phyloP scores from a whole-genome alignment of 176 grass and related monocot species.

The Rhynchospora tenuis region DNA sequence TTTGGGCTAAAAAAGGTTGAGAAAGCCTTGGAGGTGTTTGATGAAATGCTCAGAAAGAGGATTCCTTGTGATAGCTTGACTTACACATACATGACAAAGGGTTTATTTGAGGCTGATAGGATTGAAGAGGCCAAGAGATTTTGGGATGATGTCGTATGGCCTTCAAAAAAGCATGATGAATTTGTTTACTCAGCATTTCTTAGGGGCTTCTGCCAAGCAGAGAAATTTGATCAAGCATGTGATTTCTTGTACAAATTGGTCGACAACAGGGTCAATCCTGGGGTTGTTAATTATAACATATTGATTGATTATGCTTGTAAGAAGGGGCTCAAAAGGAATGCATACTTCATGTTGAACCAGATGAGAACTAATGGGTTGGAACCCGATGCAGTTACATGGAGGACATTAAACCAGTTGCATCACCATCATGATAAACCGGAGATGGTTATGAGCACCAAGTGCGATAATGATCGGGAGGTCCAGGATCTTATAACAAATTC shows the following conservation, averaged over 20 bases:
- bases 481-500: slow-evolving; percentile 16
- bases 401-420: slow-evolving; percentile 71
- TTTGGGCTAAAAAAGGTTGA: slow-evolving; percentile 38
- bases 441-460: neutral
- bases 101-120: slow-evolving; percentile 37
- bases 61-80: slow-evolving; percentile 38
- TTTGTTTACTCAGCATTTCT: slow-evolving; percentile 71
- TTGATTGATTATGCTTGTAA: slow-evolving; percentile 63
- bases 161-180: slow-evolving; percentile 68
- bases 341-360: slow-evolving; percentile 55
- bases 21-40: slow-evolving; percentile 47
- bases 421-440: slow-evolving; percentile 7
- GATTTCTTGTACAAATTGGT: slow-evolving; percentile 83
- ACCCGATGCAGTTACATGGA: slow-evolving; percentile 76
- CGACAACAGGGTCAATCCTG: slow-evolving; percentile 40
- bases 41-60: slow-evolving; percentile 47
- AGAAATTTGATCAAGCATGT: slow-evolving; percentile 70
- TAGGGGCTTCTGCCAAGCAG: slow-evolving; percentile 46
- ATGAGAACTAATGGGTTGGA: slow-evolving; percentile 73
- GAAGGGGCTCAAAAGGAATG: slow-evolving; percentile 49
- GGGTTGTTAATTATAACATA: slow-evolving; percentile 79
- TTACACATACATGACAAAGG: slow-evolving; percentile 48
- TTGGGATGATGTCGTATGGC: slow-evolving; percentile 77
- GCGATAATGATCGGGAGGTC: neutral
- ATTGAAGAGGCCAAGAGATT: slow-evolving; percentile 56